Evolutionary conservation across 148 eudicot genomes (phyloP), one percentile per base, ranked within the genome.

Genomic region (Diospyros kaki): DNA sequence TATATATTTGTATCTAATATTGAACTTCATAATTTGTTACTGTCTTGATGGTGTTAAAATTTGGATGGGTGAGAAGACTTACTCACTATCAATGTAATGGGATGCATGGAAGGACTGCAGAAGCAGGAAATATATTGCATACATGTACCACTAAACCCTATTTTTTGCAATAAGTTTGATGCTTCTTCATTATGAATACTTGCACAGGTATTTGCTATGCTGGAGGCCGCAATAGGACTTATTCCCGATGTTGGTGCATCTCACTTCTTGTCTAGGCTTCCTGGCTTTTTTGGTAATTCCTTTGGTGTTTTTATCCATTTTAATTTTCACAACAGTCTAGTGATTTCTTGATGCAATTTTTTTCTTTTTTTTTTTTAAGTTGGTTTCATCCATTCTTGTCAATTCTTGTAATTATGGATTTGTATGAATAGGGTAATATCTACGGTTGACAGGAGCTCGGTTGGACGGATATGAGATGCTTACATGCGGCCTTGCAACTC

Each of bases 211-310:
- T 84, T 84, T 64, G 82, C 87, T 7, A 84, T 84, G 87, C 87
- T 84, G n/a, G 87, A 84, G 76, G 76, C 75, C 6, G 45, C 76
- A 46, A 18, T 84, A 0, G 87, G 87, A 14, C 67, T 63, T 50
- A 75, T 75, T 45, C 80, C 87, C 3, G 87, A 84, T 75, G 82
- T 78, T 64, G 84, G 87, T 45, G 82, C 84, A 14, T 83, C 86
- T 1, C 66, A 76, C 74, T 83, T 83, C 53, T 53, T 84, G 8
- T 84, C 87, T 9, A 72, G 78, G 61, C 73, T 81, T 56, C 82
- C 82, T 12, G 87, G 87, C 17, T 75, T 14, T 64, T 81, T 84
- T 61, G 87, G 87, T 84, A 72, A 72, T 7, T 5, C 3, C 3
- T 1, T n/a, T 58, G 10, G 5, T 15, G 3, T 4, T 13, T 14